Percentiles rank a stretch among this genome's conserved stretches.
These are phyloP conservation scores for Ogataea hybrid DNA, from an alignment of 1,139 yeast genomes.

Conservation along the genomic window DNA sequence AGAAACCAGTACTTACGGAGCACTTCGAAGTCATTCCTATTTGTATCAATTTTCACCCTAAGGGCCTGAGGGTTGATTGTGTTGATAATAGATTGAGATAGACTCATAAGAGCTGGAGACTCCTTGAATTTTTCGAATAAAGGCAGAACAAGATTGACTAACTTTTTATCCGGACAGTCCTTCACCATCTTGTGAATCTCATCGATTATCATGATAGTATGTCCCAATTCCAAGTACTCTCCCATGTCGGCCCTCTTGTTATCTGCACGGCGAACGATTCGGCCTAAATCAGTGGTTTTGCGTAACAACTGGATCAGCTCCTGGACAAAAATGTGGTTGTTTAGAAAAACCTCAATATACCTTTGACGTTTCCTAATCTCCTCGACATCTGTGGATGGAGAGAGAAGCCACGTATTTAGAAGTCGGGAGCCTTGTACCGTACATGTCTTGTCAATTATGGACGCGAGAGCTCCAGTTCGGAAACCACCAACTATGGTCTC, in stretches of 20 bases:
- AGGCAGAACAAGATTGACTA: conserved; percentile 16
- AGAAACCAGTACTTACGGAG: conserved; percentile 27
- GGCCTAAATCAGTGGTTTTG: conserved; percentile 47
- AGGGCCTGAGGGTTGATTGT: conserved; percentile 26
- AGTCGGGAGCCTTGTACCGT: conserved; percentile 82
- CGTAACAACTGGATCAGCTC: conserved; percentile 35
- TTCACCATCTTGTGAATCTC: conserved; percentile 20
- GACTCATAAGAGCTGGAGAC: conserved; percentile 14
- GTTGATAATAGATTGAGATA: conserved; percentile 22
- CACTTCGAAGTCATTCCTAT: conserved; percentile 25
- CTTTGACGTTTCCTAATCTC: conserved; percentile 62
- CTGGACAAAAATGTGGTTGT: conserved; percentile 38
- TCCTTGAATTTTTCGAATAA: conserved; percentile 21
- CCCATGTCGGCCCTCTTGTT: conserved; percentile 28
- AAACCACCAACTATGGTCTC: conserved; percentile 56
- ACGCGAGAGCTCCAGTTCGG: conserved; percentile 65
- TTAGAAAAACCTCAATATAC: conserved; percentile 53
- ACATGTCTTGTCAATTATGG: conserved; percentile 66
- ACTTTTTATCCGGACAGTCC: conserved; percentile 7
- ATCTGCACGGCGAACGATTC: conserved; percentile 49
- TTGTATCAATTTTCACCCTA: conserved; percentile 15
- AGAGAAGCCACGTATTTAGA: conserved; percentile 75
- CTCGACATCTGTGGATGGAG: conserved; percentile 64
- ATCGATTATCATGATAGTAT: conserved; percentile 25
- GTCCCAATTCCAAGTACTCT: conserved; percentile 30